Base-by-base conservation (phyloP, 345 rosid genomes). In the Geranium brycei region DNA sequence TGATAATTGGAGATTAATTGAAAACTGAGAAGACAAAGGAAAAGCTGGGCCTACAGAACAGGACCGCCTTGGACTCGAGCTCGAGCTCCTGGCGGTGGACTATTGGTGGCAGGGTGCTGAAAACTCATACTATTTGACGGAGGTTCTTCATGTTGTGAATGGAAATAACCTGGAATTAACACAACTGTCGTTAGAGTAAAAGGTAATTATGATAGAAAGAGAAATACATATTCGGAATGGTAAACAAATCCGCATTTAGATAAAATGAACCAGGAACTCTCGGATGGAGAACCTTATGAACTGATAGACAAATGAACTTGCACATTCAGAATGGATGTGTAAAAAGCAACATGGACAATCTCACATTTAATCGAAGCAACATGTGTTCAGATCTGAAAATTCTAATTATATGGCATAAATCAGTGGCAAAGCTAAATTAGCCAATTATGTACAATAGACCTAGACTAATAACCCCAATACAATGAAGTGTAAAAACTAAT, bases 71-170 rank as follows among this genome's bases (percentile, higher is more conserved):
- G 53, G 53, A 85, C 75, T 59, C 13, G 53, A 23, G 28, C 28
- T 23, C 28, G 28, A 47, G 53, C 11, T 8, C 78, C 82, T 70
- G 83, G 71, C 56, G 87, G 81, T 64, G 81, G 71, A 72, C 68
- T 83, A 63, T 71, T 81, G 55, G 83, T 58, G 58, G 82, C 66
- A 64, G 89, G 40, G 59, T 70, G 80, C 68, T 81, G 89, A 73
- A 82, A 84, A 70, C 83, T 84, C 76, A 79, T 68, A 69, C 77
- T 76, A 73, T 67, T 87, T 66, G 79, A 61, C 5, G 80, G 81
- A 14, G 85, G 89, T 64, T 84, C 82, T 72, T 85, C 91, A 75
- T 66, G 71, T 61, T 81, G 86, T 55, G 84, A 78, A 80, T 80
- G 84, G 69, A 83, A 87, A 78, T 77, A 86, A 77, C 93, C 96